These are phyloP conservation scores for Elymus sibiricus DNA, from an alignment of 176 grass and related monocot species.

Conservation along the genomic window DNA sequence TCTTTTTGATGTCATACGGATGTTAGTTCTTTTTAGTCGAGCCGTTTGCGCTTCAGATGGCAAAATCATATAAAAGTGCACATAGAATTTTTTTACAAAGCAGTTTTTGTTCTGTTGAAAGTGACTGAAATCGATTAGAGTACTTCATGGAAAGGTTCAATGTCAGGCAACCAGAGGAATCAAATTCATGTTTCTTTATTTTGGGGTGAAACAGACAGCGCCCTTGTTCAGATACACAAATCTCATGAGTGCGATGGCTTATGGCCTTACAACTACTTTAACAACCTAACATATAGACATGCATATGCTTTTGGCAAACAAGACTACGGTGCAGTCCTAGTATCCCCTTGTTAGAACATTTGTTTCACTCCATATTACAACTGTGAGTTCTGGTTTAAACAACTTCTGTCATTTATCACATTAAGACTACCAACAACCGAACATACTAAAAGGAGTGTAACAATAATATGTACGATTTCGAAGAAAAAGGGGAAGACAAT, in stretches of 20 bases:
- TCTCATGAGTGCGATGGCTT: background rate
- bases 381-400: background rate
- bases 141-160: background rate
- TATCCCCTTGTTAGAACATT: background rate
- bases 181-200: background rate
- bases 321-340: background rate
- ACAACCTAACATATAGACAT: background rate
- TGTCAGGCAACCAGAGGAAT: background rate
- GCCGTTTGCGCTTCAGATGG: background rate
- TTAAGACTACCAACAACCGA: background rate
- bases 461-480: background rate
- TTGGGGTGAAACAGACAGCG: background rate
- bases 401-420: background rate
- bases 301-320: slow-evolving; percentile 1
- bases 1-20: background rate
- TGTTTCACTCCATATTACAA: background rate
- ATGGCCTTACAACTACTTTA: background rate
- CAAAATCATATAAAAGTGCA: too few species aligned
- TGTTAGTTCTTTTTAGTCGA: background rate
- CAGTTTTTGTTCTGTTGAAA: background rate
- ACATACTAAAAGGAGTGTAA: background rate
- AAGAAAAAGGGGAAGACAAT: background rate
- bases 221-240: background rate
- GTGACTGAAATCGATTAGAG: background rate
- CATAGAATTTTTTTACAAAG: background rate